Evolutionary conservation across 2,329 filamentous ascomycete genomes (phyloP).

Genomic region (Penicillium sp.): DNA sequence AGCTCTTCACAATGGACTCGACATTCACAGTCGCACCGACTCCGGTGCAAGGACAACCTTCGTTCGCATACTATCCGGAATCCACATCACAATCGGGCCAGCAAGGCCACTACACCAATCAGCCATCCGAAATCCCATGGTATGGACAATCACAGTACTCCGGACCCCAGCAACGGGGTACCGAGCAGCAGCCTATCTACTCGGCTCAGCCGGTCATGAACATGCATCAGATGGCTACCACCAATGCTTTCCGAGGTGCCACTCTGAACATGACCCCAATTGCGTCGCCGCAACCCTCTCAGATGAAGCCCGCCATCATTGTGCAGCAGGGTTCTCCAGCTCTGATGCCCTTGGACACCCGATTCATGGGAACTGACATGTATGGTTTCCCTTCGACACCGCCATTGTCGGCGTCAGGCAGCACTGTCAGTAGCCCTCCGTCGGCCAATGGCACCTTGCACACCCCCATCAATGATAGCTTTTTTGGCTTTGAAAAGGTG

Average conservation of each 20-base stretch:
- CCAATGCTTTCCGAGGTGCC: constrained; percentile 39
- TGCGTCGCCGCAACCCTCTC: constrained; percentile 66
- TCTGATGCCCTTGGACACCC: constrained; percentile 64
- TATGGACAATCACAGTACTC: constrained; percentile 36
- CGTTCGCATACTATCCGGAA: constrained; percentile 86
- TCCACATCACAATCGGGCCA: constrained; percentile 57
- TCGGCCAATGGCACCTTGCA: constrained; percentile 69
- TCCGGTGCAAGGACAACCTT: constrained; percentile 60
- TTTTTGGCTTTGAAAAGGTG: constrained; percentile 64
- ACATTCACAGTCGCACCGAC: constrained; percentile 49
- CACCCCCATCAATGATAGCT: constrained; percentile 76
- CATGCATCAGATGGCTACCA: constrained; percentile 41
- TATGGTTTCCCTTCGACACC: constrained; percentile 79
- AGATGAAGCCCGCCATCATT: constrained; percentile 69
- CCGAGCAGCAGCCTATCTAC: constrained; percentile 36
- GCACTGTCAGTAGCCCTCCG: constrained; percentile 76
- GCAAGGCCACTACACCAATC: constrained; percentile 68
- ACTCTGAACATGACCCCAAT: constrained; percentile 56
- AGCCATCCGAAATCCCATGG: constrained; percentile 50
- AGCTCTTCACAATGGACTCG: constrained; percentile 55
- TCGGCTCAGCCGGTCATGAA: constrained; percentile 41
- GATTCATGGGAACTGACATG: constrained; percentile 57
- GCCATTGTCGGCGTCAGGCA: constrained; percentile 76
- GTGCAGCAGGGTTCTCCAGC: constrained; percentile 53
- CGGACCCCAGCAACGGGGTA: constrained; percentile 4